Evolutionary conservation across 1,139 yeast genomes (phyloP).

Genomic region (Hanseniaspora gamundiae): DNA sequence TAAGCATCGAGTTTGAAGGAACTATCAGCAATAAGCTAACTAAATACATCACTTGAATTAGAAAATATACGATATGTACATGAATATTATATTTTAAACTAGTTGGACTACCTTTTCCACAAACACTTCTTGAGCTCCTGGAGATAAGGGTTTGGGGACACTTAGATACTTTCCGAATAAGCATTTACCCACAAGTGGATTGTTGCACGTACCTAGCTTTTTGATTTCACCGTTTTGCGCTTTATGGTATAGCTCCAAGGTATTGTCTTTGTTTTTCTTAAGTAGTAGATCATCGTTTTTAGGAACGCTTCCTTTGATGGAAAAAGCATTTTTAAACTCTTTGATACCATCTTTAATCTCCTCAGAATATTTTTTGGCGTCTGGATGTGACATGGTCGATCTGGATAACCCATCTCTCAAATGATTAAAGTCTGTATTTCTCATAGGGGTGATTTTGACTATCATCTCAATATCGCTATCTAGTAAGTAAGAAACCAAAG

Average conservation of each 20-base stretch:
- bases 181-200: conserved; percentile 40
- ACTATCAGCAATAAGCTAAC: conserved; percentile 15
- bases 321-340: conserved; percentile 40
- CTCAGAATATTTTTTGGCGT: conserved; percentile 26
- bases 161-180: conserved; percentile 48
- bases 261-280: conserved; percentile 36
- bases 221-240: conserved; percentile 23
- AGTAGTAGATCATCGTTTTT: conserved; percentile 46
- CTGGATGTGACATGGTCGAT: conserved; percentile 33
- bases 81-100: background rate
- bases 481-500: conserved; percentile 43
- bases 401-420: conserved; percentile 81
- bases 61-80: background rate
- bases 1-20: conserved; percentile 22
- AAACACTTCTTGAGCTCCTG: conserved; percentile 21
- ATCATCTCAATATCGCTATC: conserved; percentile 50
- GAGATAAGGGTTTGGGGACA: conserved; percentile 44
- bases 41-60: conserved; percentile 2
- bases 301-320: conserved; percentile 47
- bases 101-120: conserved; percentile 1
- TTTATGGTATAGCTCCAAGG: conserved; percentile 34
- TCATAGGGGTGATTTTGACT: conserved; percentile 70
- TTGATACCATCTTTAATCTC: conserved; percentile 39
- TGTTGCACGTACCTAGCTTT: conserved; percentile 35
- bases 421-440: conserved; percentile 84